These are phyloP conservation scores for Wallacemonas collosoma DNA, from an alignment of 208 protist species.

Conservation along the genomic window DNA sequence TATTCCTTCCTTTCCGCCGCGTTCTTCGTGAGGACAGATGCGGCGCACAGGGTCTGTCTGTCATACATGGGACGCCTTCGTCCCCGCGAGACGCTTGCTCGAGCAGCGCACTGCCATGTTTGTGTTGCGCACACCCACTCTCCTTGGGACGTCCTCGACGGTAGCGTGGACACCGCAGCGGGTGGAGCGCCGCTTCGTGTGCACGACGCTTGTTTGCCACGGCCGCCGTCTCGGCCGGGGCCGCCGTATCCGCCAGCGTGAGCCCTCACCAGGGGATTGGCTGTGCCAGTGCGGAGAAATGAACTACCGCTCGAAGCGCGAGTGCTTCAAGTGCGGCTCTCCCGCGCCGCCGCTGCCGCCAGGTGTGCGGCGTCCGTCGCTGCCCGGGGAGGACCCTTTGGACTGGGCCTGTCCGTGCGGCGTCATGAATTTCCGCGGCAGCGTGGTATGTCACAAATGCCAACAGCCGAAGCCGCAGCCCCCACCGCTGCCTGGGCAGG, in stretches of 20 bases:
- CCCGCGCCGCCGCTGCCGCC: slow-evolving; percentile 87
- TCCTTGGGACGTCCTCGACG: background rate
- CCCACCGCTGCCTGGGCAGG: slow-evolving; percentile 74
- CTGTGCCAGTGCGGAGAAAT: slow-evolving; percentile 87
- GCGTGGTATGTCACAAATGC: slow-evolving; percentile 84
- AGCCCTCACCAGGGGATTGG: slow-evolving; percentile 83
- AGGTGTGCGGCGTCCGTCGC: slow-evolving; percentile 69
- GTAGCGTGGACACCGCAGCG: background rate
- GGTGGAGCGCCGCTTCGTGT: background rate
- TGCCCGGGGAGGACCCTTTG: slow-evolving; percentile 89
- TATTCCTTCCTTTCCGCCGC: too few relatives aligned
- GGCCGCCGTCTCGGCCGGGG: slow-evolving; percentile 57
- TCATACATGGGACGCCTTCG: too few relatives aligned
- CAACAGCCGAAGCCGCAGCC: slow-evolving; percentile 83
- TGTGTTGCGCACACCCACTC: background rate
- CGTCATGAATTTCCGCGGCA: slow-evolving; percentile 90
- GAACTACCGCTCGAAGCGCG: slow-evolving; percentile 85
- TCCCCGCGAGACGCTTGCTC: too few relatives aligned
- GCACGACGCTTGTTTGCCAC: slow-evolving; percentile 16
- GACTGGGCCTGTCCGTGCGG: slow-evolving; percentile 93
- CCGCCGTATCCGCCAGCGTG: slow-evolving; percentile 47
- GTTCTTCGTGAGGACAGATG: too few relatives aligned
- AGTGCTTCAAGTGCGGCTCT: slow-evolving; percentile 92
- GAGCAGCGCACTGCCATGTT: background rate
- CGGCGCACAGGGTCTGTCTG: too few relatives aligned